Evolutionary conservation across 345 rosid genomes (phyloP), one percentile per base, ranked within the genome.

Genomic region (Syzygium jambos): DNA sequence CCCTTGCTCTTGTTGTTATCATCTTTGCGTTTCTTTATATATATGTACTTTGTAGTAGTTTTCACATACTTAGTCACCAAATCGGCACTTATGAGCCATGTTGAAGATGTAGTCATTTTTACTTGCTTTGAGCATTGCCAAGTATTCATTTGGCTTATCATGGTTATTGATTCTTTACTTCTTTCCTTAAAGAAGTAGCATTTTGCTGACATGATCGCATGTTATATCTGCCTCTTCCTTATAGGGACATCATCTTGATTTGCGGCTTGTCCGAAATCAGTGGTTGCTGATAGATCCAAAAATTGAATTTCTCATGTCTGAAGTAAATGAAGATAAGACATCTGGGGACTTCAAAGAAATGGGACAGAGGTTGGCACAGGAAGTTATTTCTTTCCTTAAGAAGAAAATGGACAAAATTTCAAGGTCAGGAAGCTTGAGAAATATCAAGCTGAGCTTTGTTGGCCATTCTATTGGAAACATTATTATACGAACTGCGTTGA

Each of bases 401-500:
- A 95, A 89, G 95, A 96, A 96, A 90, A 92, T 93, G 90, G 98
- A 93, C 86, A 94, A 87, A 89, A 88, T 92, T 88, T 92, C 99
- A 8, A 95, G 94, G 91, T 93, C 92, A 12, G 96, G 96, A 52
- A 88, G 89, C 86, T 87, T 94, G 84, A 95, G 91, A 92, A 89
- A 91, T 85, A 93, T 98, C 92, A 96, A 93, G 91, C 93, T 98
- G 89, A 95, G 98, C 92, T 98, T 98, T 92, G 98, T 95, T 80
- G 99, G 99, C 53, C 99, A 98, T 92, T 98, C 99, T 77, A 95
- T 98, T 88, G 99, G 99, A 90, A 98, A 96, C 86, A 89, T 98
- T 87, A 96, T 98, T 88, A 91, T 96, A 89, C 92, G 99, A 91
- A 89, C 99, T 88, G 98, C 98, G 54, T 89, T 98, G 77, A 91